phyloP scores from a whole-genome alignment of 371 early-diverging fungal genomes.

The Globomyces sp. region DNA sequence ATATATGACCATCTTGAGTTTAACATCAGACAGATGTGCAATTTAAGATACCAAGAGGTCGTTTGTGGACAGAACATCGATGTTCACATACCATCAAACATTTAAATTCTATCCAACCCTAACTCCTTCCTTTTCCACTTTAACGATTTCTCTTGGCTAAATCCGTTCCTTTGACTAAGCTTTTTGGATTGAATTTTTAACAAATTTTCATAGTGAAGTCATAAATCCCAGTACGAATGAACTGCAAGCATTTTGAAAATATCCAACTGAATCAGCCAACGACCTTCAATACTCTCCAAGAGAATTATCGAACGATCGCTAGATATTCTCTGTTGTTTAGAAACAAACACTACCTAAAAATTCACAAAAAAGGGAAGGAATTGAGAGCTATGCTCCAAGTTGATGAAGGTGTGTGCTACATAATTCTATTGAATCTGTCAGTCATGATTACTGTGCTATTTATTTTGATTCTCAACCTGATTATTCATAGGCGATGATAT shows the following conservation, averaged over 20 bases:
- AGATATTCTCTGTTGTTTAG: conserved; percentile 50
- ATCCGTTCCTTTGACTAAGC: too few species aligned
- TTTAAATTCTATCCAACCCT: too few species aligned
- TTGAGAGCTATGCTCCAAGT: conserved; percentile 17
- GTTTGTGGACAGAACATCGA: too few species aligned
- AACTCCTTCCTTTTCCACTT: too few species aligned
- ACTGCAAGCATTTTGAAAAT: conserved; percentile 1
- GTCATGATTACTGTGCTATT: neutral
- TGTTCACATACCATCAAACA: too few species aligned
- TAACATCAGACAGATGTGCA: too few species aligned
- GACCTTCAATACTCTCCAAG: neutral
- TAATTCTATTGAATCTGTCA: neutral
- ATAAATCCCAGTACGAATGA: neutral
- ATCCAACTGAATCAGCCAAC: neutral
- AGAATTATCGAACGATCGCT: conserved; percentile 11
- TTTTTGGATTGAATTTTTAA: too few species aligned
- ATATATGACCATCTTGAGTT: too few species aligned
- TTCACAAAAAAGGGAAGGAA: conserved; percentile 25
- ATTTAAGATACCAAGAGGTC: too few species aligned
- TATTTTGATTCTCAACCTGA: conserved; percentile 3
- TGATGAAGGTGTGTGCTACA: conserved; percentile 18
- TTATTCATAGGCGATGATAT: conserved; percentile 2
- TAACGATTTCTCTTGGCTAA: too few species aligned
- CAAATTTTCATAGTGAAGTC: too few species aligned
- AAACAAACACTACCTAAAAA: conserved; percentile 32